Evolutionary conservation across 2,329 filamentous ascomycete species (phyloP).

Genomic region (Leptographium radiaticola): DNA sequence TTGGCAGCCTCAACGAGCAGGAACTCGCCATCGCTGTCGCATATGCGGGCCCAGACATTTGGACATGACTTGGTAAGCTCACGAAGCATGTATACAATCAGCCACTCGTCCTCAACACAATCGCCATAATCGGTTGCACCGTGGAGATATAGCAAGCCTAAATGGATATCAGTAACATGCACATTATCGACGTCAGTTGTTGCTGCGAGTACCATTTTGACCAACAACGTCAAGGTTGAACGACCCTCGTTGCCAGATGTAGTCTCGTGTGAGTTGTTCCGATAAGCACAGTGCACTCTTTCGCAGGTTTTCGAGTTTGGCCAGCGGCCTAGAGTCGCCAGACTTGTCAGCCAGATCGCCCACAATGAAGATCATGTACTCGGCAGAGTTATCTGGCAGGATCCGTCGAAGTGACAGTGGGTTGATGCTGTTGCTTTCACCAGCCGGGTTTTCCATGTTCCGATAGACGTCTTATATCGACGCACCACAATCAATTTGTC

Average conservation of each 20-base stretch:
- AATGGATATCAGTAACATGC: not conserved
- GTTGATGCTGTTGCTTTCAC: not conserved
- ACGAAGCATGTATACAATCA: conserved; percentile 79
- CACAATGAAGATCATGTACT: conserved; percentile 69
- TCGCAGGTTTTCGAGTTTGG: conserved; percentile 57
- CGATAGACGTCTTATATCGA: not conserved
- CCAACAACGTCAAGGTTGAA: conserved; percentile 59
- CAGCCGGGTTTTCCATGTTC: not conserved
- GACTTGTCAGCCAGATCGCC: conserved; percentile 34
- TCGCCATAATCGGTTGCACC: conserved; percentile 83
- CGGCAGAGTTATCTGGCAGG: conserved; percentile 71
- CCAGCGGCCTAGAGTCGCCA: conserved; percentile 37
- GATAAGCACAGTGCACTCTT: conserved; percentile 52
- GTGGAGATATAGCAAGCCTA: conserved; percentile 49
- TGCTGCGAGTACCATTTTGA: conserved; percentile 34
- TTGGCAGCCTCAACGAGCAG: conserved; percentile 88
- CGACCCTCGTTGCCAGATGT: conserved; percentile 87
- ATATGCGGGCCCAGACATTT: conserved; percentile 68
- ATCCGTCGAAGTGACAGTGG: not conserved
- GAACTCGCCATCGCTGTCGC: conserved; percentile 89
- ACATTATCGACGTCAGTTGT: not conserved
- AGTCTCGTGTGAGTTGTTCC: conserved; percentile 57
- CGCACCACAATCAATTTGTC: too few relatives aligned
- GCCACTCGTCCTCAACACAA: conserved; percentile 94
- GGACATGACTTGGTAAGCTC: conserved; percentile 63